A percentile compares a stretch with the other conserved stretches of the same genome.
Conservation (phyloP, 371 early-diverging fungal species). For the Saksenaea oblongispora region DNA sequence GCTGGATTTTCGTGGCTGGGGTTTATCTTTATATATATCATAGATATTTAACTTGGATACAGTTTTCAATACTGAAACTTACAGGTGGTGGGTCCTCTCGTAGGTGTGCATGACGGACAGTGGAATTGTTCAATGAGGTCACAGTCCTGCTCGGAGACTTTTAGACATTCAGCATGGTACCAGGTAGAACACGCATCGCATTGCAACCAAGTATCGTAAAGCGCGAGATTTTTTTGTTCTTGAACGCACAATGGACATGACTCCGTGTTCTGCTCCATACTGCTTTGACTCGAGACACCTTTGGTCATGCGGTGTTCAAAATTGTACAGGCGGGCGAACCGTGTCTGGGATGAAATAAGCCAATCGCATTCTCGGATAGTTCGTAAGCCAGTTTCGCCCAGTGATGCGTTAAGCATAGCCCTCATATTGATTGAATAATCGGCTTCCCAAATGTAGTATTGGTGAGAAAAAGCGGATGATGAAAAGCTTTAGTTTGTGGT, state of each 20-base stretch:
- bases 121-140: constrained; percentile 65
- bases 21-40: constrained; percentile 18
- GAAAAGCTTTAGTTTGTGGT: too few relatives aligned
- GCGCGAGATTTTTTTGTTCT: neutral
- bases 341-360: too few relatives aligned
- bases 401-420: too few relatives aligned
- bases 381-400: too few relatives aligned
- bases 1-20: constrained; percentile 57
- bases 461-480: too few relatives aligned
- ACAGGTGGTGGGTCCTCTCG: constrained; percentile 68
- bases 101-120: constrained; percentile 57
- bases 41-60: neutral
- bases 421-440: too few relatives aligned
- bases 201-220: constrained; percentile 56
- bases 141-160: constrained; percentile 53
- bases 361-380: too few relatives aligned
- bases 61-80: constrained; percentile 16
- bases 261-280: constrained; percentile 12
- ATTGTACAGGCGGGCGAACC: too few relatives aligned
- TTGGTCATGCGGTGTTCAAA: constrained; percentile 32
- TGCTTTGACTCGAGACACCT: constrained; percentile 80
- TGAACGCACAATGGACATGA: constrained; percentile 13
- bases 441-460: too few relatives aligned
- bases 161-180: constrained; percentile 71
- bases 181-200: constrained; percentile 71